Base-by-base conservation (phyloP, 2,329 filamentous ascomycete species). In the Botrytis aclada region DNA sequence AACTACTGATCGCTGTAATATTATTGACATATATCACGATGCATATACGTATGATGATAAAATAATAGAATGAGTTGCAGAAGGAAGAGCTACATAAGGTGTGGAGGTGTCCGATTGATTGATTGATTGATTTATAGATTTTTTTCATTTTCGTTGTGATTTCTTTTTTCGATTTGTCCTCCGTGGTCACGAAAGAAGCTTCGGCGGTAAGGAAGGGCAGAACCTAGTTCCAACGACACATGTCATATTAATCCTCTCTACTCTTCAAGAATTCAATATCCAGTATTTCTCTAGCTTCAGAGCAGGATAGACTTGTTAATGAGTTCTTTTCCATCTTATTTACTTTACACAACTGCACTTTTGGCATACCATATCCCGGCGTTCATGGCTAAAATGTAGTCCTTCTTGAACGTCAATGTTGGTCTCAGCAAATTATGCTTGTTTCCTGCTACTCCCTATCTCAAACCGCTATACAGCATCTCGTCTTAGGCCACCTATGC, bases 291-390 rank as follows among this genome's bases (percentile, higher is more conserved):
- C 14, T 18, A 18, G 4, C 0, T 4, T 54, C 12, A 54, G n/a
- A 54, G 14, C 5, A n/a, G 5, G 0, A n/a, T n/a, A n/a, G 10
- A 16, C 4, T n/a, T 0, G 10, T 5, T 14, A 7, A 51, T 14
- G 1, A n/a, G 1, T 7, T n/a, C 10, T 54, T 29, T 54, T 29
- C 14, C 14, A 29, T 14, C 51, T 54, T 29, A 14, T 8, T 29
- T 18, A 0, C 29, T 12, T 5, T 54, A 1, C 47, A 51, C 18
- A 0, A 29, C 4, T 29, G 12, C n/a, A 14, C 1, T 54, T 7
- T 54, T 8, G 14, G 1, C 14, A 54, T 8, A 16, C 51, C 14
- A 54, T 18, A 54, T 8, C 3, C 18, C 16, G 39, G 39, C 8
- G 16, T 63, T 32, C n/a, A 18, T n/a, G 41, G 39, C 9, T 43